A percentile compares a stretch with the other conserved stretches of the same genome.
Conservation (phyloP, 768 basidiomycete species). For the Russula griseocarnosa region DNA sequence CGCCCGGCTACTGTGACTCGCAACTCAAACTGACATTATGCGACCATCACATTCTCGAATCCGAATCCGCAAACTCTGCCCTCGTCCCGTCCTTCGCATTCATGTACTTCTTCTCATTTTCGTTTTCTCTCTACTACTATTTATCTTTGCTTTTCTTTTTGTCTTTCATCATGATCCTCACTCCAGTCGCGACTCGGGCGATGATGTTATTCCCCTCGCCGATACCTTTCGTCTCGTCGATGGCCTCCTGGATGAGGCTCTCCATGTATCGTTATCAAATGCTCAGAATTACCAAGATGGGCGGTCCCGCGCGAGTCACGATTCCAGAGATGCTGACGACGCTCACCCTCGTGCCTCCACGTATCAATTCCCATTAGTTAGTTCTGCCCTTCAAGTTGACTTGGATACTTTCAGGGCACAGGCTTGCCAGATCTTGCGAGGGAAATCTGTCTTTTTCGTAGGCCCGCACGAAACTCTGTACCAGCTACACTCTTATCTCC, state of each 20-base stretch:
- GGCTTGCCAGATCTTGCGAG: conserved; percentile 9
- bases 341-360: not conserved
- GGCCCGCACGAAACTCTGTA: conserved; percentile 19
- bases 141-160: not conserved
- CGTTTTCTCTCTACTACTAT: not conserved
- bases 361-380: not conserved
- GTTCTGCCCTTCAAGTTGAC: not conserved
- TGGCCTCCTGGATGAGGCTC: conserved; percentile 14
- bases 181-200: not conserved
- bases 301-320: no score
- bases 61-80: not conserved
- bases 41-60: not conserved
- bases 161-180: not conserved
- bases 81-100: no score
- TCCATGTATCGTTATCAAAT: not conserved
- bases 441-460: conserved; percentile 12
- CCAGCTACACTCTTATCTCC: conserved; percentile 18
- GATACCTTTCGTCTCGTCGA: conserved; percentile 4
- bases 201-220: not conserved
- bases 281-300: not conserved
- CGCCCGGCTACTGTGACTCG: no score
- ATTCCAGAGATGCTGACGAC: not conserved
- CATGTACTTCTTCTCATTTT: not conserved
- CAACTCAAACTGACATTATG: not conserved
- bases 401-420: not conserved